Evolutionary conservation across 225 moss, liverwort and hornwort species (phyloP).

Genomic region (Pleurozium schreberi): DNA sequence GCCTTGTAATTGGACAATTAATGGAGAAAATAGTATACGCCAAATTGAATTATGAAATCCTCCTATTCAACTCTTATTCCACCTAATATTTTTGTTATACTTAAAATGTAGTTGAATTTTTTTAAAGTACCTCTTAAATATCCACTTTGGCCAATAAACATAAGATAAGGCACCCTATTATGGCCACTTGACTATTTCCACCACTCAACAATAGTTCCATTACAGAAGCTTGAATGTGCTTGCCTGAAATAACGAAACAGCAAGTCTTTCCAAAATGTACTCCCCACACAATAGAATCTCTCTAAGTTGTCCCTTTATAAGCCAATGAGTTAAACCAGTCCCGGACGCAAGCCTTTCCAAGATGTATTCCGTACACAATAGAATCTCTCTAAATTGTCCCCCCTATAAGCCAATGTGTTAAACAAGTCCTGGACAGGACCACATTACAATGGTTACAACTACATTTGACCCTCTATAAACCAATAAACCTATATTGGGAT

Average conservation of each 20-base stretch:
- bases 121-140: not conserved
- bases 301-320: no score
- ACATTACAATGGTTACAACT: no score
- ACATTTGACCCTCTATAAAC: no score
- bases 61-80: accelerated
- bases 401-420: no score
- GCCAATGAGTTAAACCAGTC: no score
- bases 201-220: not conserved
- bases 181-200: not conserved
- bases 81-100: not conserved
- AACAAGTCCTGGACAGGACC: no score
- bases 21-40: no score
- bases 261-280: not conserved
- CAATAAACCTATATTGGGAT: not conserved
- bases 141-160: not conserved
- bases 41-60: not conserved
- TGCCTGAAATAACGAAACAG: not conserved
- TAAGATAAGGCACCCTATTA: not conserved
- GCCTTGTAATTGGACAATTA: not conserved
- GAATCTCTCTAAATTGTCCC: no score
- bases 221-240: accelerated
- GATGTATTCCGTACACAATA: no score
- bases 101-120: not conserved
- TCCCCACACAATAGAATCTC: no score
- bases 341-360: no score